Evolutionary conservation across 768 basidiomycete genomes (phyloP).

Genomic region (Baorangia bicolor): DNA sequence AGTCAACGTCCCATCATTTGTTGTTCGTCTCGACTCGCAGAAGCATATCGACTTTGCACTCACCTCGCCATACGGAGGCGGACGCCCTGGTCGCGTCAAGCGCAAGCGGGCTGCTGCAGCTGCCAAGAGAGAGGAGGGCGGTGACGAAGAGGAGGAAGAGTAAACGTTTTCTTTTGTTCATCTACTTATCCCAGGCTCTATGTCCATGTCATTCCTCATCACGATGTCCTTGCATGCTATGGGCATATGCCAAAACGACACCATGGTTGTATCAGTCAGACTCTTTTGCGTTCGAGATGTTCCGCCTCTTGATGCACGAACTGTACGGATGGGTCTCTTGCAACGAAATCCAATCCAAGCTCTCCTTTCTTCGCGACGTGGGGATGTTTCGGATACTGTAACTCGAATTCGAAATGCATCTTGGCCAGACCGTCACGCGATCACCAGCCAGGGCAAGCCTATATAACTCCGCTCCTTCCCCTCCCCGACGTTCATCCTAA

Average conservation of each 20-base stretch:
- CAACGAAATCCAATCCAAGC: background rate
- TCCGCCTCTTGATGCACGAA: background rate
- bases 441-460: background rate
- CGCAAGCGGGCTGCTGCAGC: slow-evolving; percentile 95
- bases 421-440: slow-evolving; percentile 10
- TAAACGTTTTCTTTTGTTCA: slow-evolving; percentile 37
- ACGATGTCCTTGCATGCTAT: slow-evolving; percentile 34
- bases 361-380: background rate
- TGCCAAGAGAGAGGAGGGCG: slow-evolving; percentile 87
- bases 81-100: slow-evolving; percentile 94
- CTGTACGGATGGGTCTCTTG: background rate
- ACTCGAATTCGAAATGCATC: background rate
- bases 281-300: background rate
- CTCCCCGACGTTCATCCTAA: background rate
- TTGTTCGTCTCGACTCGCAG: slow-evolving; percentile 98
- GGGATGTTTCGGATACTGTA: background rate
- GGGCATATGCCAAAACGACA: slow-evolving; percentile 31
- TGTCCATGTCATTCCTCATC: slow-evolving; percentile 25
- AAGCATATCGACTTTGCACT: slow-evolving; percentile 99
- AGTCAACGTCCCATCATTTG: slow-evolving; percentile 97
- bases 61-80: slow-evolving; percentile 95
- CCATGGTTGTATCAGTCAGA: slow-evolving; percentile 16
- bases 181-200: slow-evolving; percentile 27
- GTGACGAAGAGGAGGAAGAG: slow-evolving; percentile 89
- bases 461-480: slow-evolving; percentile 14